A percentile compares a stretch with the other conserved stretches of the same genome.
Conservation (phyloP, 129 eudicot genomes). For the Artemisia argyi region DNA sequence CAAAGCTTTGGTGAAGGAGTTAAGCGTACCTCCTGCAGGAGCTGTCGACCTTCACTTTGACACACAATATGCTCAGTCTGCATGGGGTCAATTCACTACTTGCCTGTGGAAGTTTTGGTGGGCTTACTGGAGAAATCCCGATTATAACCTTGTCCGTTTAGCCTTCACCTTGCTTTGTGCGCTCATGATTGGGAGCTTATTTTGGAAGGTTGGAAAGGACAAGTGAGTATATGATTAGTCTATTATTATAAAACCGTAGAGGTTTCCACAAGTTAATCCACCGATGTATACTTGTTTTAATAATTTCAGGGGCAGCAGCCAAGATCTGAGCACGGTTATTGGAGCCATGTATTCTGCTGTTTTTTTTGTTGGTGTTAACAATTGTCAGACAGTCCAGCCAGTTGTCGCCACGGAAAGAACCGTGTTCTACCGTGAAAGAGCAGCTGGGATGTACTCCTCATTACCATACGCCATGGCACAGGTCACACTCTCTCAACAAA, state of each 20-base stretch:
- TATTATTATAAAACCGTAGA: not conserved
- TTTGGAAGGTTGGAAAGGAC: constrained; percentile 68
- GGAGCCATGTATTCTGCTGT: constrained; percentile 66
- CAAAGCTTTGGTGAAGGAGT: constrained; percentile 66
- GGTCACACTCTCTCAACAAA: constrained; percentile 26
- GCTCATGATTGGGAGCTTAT: constrained; percentile 60
- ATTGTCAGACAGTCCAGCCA: constrained; percentile 59
- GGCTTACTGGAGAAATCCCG: constrained; percentile 93
- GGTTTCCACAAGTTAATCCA: not conserved
- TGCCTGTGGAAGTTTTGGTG: constrained; percentile 80
- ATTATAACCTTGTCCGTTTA: constrained; percentile 69
- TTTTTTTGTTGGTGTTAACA: constrained; percentile 53
- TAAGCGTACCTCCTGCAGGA: constrained; percentile 61
- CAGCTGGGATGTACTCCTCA: constrained; percentile 70
- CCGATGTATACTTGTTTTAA: constrained; percentile 4
- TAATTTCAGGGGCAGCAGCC: constrained; percentile 42
- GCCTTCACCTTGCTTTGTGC: constrained; percentile 64
- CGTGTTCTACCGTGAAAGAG: constrained; percentile 63
- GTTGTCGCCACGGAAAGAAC: constrained; percentile 65
- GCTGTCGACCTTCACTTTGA: constrained; percentile 57
- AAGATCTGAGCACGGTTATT: constrained; percentile 40
- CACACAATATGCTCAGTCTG: constrained; percentile 54
- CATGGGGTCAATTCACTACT: constrained; percentile 65
- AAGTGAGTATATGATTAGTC: constrained; percentile 34
- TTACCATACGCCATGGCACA: constrained; percentile 65